Base-by-base conservation (phyloP, 805 yeast species). In the Saturnispora kantuleensis region DNA sequence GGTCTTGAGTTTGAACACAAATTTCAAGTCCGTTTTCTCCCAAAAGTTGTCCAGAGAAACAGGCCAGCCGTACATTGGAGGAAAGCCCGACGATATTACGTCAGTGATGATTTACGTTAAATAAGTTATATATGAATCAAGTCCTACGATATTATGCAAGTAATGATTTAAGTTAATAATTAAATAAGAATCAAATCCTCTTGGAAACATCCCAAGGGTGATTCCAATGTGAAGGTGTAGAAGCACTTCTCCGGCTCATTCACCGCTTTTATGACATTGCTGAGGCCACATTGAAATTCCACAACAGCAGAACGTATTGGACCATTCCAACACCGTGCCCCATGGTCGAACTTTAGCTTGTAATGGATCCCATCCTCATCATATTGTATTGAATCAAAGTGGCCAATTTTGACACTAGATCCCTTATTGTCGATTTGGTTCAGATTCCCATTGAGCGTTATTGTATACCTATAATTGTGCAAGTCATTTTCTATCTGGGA, bases 61-160 rank as follows among this genome's bases (percentile, higher is more conserved):
- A 1, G 83, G 83, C 3, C 82, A 79, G 56, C 67, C 70, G 36
- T 84, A 84, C 57, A 69, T 77, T 47, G 97, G 98, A 31, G 98
- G 98, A 11, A 90, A 90, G 65, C 94, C 88, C 38, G 98, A 90
- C 64, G 98, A 90, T 63, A 83, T 93, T 33, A 87, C 97, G 1
- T 76, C 83, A 13, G 82, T 89, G 1, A 71, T 85, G 56, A 79
- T 87, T 37, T 73, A 76, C 56, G 87, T 84, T 30, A 67, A 56
- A 37, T 61, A 47, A 48, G 34, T 16, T 47, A 34, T 13, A 13
- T 35, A 34, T 11, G 17, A 16, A 16, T 31, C 33, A 90, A 90
- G 65, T 93, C 88, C 38, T 97, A 90, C 64, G 98, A 90, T 63
- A 83, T 93, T 33, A 87, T 97, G 1, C 76, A 83, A 13, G 81